A percentile compares a stretch with the other conserved stretches of the same genome.
Conservation (phyloP, 257 asterid genomes). For the Capsicum baccatum region DNA sequence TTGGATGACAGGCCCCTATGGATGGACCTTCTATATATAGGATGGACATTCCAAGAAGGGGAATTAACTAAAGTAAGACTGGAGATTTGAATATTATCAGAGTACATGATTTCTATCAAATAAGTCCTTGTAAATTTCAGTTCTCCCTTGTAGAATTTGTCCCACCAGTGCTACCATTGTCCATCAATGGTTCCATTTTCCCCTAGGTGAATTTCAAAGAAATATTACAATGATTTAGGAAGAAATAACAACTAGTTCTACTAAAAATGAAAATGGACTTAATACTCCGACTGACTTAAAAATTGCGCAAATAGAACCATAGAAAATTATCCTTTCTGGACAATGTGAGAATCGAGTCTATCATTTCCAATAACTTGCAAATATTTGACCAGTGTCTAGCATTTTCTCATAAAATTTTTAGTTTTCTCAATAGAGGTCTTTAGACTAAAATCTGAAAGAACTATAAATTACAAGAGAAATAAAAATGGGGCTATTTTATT, state of each 20-base stretch:
- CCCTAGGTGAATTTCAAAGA: constrained; percentile 49
- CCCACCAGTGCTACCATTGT: constrained; percentile 92
- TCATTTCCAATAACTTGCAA: too few relatives aligned
- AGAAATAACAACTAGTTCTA: too few relatives aligned
- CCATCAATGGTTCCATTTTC: constrained; percentile 94
- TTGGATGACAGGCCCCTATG: background rate
- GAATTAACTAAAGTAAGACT: constrained; percentile 73
- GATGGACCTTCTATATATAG: constrained; percentile 74
- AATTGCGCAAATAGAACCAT: too few relatives aligned
- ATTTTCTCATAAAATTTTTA: too few relatives aligned
- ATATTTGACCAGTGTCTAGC: too few relatives aligned
- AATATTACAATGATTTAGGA: background rate
- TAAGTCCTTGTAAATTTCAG: constrained; percentile 81
- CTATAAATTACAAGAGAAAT: too few relatives aligned
- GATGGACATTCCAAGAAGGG: constrained; percentile 95
- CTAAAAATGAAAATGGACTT: background rate
- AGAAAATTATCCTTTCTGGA: too few relatives aligned
- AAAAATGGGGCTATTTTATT: too few relatives aligned
- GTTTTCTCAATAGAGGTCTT: too few relatives aligned
- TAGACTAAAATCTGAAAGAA: too few relatives aligned
- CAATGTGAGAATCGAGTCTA: too few relatives aligned
- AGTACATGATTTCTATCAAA: constrained; percentile 82
- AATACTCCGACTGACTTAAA: background rate
- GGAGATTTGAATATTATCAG: constrained; percentile 73
- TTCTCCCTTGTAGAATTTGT: constrained; percentile 68